Evolutionary conservation across 805 yeast species (phyloP).

Genomic region (Lachancea kluyveri): DNA sequence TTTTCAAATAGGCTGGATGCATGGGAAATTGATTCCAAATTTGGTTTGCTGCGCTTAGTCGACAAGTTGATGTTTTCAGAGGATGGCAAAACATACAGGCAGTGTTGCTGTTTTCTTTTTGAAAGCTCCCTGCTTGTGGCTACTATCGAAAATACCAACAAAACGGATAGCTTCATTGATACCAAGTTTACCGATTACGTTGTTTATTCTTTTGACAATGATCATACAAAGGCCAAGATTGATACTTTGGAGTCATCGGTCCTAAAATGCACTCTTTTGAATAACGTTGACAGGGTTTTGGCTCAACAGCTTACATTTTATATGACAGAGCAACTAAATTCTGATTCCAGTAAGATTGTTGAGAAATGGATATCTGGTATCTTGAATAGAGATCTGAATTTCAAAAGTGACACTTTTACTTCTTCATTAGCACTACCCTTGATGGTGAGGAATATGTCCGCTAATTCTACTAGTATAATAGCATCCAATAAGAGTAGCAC

Average conservation of each 20-base stretch:
- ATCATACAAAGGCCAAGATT: conserved; percentile 11
- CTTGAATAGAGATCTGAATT: conserved; percentile 19
- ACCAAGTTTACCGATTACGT: conserved; percentile 11
- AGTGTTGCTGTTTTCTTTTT: conserved; percentile 32
- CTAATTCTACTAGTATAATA: too few species aligned
- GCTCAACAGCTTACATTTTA: conserved; percentile 14
- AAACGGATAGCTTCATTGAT: conserved; percentile 6
- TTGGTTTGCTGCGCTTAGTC: conserved; percentile 33
- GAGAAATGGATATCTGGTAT: conserved; percentile 39
- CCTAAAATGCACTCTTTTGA: conserved; percentile 13
- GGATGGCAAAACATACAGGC: conserved; percentile 21
- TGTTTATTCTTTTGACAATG: conserved; percentile 12
- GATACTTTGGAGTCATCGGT: conserved; percentile 20
- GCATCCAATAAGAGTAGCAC: too few species aligned
- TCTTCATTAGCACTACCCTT: conserved; percentile 15
- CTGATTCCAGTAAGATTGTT: conserved; percentile 25
- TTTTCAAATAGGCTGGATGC: conserved; percentile 17
- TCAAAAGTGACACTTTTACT: conserved; percentile 10
- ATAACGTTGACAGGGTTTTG: conserved; percentile 3
- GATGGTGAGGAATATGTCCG: conserved; percentile 5
- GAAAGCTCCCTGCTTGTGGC: conserved; percentile 21
- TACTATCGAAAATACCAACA: conserved; percentile 5
- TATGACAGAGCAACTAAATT: conserved; percentile 22
- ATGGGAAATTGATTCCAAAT: conserved; percentile 26
- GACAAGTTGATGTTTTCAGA: conserved; percentile 30